phyloP scores from a whole-genome alignment of 2,329 filamentous ascomycete species.

The Colletotrichum endophyticum region DNA sequence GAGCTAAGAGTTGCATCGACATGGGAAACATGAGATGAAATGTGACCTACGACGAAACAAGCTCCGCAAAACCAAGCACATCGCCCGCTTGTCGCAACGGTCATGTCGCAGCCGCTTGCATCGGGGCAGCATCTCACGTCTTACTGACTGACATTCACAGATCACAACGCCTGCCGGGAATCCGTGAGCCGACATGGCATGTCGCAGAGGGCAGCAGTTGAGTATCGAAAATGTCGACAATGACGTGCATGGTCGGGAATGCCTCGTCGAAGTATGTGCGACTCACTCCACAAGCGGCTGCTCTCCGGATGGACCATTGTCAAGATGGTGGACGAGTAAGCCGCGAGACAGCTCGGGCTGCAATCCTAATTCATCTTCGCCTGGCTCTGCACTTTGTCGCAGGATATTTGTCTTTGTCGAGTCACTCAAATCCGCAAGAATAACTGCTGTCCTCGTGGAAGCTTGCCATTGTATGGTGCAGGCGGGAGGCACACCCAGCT shows the following conservation, averaged over 20 bases:
- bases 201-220: background rate
- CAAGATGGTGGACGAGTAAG: background rate
- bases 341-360: background rate
- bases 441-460: background rate
- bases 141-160: background rate
- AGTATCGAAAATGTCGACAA: background rate
- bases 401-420: background rate
- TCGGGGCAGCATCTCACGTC: background rate
- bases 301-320: background rate
- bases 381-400: background rate
- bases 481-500: background rate
- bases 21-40: constrained; percentile 12
- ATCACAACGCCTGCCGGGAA: background rate
- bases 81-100: background rate
- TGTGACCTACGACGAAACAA: constrained; percentile 12
- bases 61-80: background rate
- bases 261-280: background rate
- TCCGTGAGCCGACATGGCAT: background rate
- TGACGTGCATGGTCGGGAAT: background rate
- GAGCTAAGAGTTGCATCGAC: constrained; percentile 6
- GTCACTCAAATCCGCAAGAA: background rate
- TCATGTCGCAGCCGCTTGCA: background rate
- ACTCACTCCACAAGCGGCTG: background rate
- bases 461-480: background rate
- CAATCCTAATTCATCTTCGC: background rate